These are phyloP conservation scores for Benincasa hispida DNA, from an alignment of 306 rosid genomes.

Conservation along the genomic window DNA sequence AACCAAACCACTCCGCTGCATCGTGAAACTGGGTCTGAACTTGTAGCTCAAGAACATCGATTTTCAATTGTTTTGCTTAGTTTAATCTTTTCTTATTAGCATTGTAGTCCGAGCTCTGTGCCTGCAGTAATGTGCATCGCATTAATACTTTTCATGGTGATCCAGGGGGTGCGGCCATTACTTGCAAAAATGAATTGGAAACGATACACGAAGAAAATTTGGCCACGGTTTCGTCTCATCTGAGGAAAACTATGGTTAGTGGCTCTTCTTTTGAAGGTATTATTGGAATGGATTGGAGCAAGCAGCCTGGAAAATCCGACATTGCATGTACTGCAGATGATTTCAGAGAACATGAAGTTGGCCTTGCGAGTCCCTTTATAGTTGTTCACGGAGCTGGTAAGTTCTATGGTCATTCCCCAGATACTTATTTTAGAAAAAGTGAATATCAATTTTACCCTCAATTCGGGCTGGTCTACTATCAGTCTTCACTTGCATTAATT, in stretches of 20 bases:
- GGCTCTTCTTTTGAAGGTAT: conserved; percentile 30
- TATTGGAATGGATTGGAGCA: conserved; percentile 97
- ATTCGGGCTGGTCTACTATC: background rate
- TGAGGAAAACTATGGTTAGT: conserved; percentile 51
- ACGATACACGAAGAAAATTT: conserved; percentile 59
- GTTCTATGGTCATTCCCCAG: background rate
- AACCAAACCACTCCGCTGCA: conserved; percentile 56
- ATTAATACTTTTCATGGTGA: background rate
- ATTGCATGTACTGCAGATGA: conserved; percentile 29
- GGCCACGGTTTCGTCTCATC: conserved; percentile 55
- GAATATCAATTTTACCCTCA: background rate
- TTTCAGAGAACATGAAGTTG: conserved; percentile 28
- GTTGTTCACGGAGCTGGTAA: conserved; percentile 99
- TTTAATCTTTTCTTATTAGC: background rate
- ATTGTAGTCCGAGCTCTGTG: background rate
- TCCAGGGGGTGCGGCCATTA: conserved; percentile 84
- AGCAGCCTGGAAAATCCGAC: conserved; percentile 41
- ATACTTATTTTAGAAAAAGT: background rate
- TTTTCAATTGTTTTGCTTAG: background rate
- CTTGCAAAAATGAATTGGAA: conserved; percentile 76
- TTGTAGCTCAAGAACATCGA: background rate
- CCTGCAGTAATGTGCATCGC: background rate
- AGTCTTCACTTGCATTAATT: background rate
- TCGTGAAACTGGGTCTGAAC: conserved; percentile 60
- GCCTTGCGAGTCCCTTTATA: conserved; percentile 39